These are phyloP conservation scores for Diaporthe sp. DNA, from an alignment of 2,329 filamentous ascomycete species.

Conservation along the genomic window DNA sequence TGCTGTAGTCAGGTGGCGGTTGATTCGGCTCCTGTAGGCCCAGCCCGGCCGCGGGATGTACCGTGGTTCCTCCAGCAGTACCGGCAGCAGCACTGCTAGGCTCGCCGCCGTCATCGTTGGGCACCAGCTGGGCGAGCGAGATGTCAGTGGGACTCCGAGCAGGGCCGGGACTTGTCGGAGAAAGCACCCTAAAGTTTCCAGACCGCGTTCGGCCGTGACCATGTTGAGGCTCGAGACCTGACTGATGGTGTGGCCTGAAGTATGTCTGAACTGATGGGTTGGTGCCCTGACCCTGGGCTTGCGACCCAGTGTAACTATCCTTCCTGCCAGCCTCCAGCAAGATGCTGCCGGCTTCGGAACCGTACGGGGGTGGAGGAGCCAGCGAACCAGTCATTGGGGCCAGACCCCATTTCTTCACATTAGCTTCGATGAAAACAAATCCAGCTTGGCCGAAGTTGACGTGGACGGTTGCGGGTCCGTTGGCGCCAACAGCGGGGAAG, in stretches of 20 bases:
- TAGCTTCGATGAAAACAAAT: slow-evolving; percentile 99
- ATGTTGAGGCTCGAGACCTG: slow-evolving; percentile 62
- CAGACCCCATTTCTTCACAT: slow-evolving; percentile 99
- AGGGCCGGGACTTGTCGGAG: slow-evolving; percentile 89
- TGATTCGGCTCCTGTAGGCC: slow-evolving; percentile 70
- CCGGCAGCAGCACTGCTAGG: slow-evolving; percentile 64
- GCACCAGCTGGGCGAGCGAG: slow-evolving; percentile 88
- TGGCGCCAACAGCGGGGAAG: slow-evolving; percentile 97
- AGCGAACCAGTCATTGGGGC: slow-evolving; percentile 96
- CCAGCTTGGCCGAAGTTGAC: slow-evolving; percentile 98
- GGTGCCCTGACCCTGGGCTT: slow-evolving; percentile 57
- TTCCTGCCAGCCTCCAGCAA: slow-evolving; percentile 87
- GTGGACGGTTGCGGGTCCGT: slow-evolving; percentile 91
- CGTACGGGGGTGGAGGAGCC: slow-evolving; percentile 95
- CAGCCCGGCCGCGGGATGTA: slow-evolving; percentile 54
- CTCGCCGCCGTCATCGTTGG: slow-evolving; percentile 79
- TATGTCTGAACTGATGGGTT: slow-evolving; percentile 63
- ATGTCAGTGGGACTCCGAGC: slow-evolving; percentile 95
- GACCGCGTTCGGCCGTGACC: slow-evolving; percentile 82
- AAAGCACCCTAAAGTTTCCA: slow-evolving; percentile 79
- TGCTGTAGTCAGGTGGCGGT: slow-evolving; percentile 80
- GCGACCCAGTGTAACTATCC: slow-evolving; percentile 63
- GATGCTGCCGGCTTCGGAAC: slow-evolving; percentile 96
- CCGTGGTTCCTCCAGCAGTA: slow-evolving; percentile 51
- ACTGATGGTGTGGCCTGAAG: slow-evolving; percentile 50